Conservation (phyloP, 495 filamentous ascomycete genomes). For the Amphirosellinia nigrospora region DNA sequence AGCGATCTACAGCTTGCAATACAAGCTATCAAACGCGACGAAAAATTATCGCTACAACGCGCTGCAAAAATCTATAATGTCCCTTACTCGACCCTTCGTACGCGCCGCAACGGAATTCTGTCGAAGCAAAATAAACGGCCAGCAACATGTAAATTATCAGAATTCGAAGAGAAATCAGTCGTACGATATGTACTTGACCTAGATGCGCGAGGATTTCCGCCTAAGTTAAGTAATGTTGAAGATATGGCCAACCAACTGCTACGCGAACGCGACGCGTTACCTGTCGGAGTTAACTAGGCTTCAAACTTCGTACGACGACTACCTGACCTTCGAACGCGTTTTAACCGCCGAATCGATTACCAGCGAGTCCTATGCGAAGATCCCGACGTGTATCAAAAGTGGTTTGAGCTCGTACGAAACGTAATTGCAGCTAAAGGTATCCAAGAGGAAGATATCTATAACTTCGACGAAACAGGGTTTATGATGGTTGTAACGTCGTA, state of each 20-base stretch:
- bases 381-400: constrained; percentile 37
- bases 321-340: constrained; percentile 36
- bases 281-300: constrained; percentile 35
- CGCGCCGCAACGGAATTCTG: neutral
- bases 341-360: constrained; percentile 38
- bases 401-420: constrained; percentile 42
- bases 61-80: too few species aligned
- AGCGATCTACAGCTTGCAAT: neutral
- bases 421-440: constrained; percentile 44
- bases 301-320: constrained; percentile 41
- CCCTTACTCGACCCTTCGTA: neutral
- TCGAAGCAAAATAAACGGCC: neutral
- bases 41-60: neutral
- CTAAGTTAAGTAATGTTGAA: constrained; percentile 37
- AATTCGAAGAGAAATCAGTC: neutral
- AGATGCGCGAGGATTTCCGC: constrained; percentile 37
- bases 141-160: too few species aligned
- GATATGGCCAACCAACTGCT: constrained; percentile 47
- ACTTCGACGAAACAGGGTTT: constrained; percentile 54
- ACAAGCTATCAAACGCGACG: neutral
- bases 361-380: constrained; percentile 43
- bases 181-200: constrained; percentile 34
- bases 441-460: constrained; percentile 48
- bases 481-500: constrained; percentile 45
- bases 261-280: constrained; percentile 23